Evolutionary conservation across 2,329 filamentous ascomycete genomes (phyloP), one percentile per base, ranked within the genome.

Genomic region (Exophiala spinifera): DNA sequence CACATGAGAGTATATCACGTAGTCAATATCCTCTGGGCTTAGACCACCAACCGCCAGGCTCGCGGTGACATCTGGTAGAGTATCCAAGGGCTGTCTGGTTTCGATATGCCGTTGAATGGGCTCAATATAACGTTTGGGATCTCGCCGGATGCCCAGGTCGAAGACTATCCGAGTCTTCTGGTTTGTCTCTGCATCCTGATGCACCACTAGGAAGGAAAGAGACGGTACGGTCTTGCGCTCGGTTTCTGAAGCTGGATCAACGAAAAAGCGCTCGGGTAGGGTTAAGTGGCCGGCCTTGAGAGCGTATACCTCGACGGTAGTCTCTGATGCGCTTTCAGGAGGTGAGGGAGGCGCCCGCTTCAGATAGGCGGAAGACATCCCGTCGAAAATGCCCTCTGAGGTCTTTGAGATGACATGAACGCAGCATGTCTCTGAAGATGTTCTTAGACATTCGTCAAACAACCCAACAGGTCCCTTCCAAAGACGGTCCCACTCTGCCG

Each of bases 1-100:
- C 63, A 72, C 69, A 63, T 76, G 73, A 3, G 67, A 72, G 49
- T 71, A 70, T 13, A 75, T 66, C 7, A 76, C 66, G 53, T 65
- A 69, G 59, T 75, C 71, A 33, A 76, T 72, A 46, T 75, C 70
- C 10, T 65, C 54, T 1, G 70, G 65, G 1, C 47, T 59, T 31
- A 76, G 46, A 1, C 70, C 69, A 1, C 72, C 72, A 45, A 51
- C 62, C 20, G 64, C 66, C 2, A 76, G 65, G 50, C 67, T 71
- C 28, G 66, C 52, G 8, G 64, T 55, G 14, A 66, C 62, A 52
- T 66, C 64, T 6, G 65, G 66, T 8, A 62, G 44, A 3, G 59
- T 63, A 7, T 49, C 46, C 36, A 66, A 47, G 11, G 66, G 68
- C 13, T 63, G 53, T 25, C 67, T 56, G 5, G 63, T 65, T 23